Percentiles rank a stretch among this genome's conserved stretches.
These are phyloP conservation scores for Niveomyces coronatus DNA, from an alignment of 2,329 filamentous ascomycete species.

Conservation along the genomic window DNA sequence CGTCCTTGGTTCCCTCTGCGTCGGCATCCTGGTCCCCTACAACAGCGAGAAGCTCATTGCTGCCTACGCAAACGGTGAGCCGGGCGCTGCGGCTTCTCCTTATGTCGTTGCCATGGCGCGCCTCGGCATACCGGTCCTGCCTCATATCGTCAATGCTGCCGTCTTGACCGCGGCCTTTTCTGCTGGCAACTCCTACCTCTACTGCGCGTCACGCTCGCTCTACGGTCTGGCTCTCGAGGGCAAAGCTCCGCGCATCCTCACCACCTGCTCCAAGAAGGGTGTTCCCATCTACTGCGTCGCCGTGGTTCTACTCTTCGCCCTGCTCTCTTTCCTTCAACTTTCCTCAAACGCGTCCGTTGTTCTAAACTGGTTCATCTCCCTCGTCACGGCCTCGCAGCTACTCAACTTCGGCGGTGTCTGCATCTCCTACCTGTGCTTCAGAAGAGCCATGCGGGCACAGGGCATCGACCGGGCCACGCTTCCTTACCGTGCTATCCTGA, in stretches of 20 bases:
- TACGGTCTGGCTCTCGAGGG: constrained; percentile 60
- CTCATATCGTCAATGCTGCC: constrained; percentile 64
- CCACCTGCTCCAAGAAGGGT: constrained; percentile 49
- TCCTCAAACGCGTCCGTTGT: constrained; percentile 56
- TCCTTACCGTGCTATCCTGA: constrained; percentile 58
- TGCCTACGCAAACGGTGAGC: constrained; percentile 47
- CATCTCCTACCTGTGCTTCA: constrained; percentile 61
- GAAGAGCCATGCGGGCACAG: constrained; percentile 58
- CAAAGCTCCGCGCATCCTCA: constrained; percentile 52
- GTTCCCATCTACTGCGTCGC: constrained; percentile 66
- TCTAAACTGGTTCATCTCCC: constrained; percentile 60
- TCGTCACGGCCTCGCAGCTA: constrained; percentile 61
- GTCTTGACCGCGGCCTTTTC: constrained; percentile 57
- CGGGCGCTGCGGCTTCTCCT: constrained; percentile 59
- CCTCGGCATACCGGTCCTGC: constrained; percentile 50
- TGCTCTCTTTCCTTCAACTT: constrained; percentile 66
- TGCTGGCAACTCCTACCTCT: constrained; percentile 54
- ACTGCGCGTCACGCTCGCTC: constrained; percentile 57
- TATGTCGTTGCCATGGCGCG: constrained; percentile 60
- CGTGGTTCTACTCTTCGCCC: constrained; percentile 54
- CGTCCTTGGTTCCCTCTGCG: constrained; percentile 60
- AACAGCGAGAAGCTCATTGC: constrained; percentile 51
- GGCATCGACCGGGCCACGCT: constrained; percentile 55
- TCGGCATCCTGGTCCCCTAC: constrained; percentile 62
- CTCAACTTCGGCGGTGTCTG: constrained; percentile 64